Evolutionary conservation across 2,329 filamentous ascomycete species (phyloP).

Genomic region (Cryphonectria parasitica): DNA sequence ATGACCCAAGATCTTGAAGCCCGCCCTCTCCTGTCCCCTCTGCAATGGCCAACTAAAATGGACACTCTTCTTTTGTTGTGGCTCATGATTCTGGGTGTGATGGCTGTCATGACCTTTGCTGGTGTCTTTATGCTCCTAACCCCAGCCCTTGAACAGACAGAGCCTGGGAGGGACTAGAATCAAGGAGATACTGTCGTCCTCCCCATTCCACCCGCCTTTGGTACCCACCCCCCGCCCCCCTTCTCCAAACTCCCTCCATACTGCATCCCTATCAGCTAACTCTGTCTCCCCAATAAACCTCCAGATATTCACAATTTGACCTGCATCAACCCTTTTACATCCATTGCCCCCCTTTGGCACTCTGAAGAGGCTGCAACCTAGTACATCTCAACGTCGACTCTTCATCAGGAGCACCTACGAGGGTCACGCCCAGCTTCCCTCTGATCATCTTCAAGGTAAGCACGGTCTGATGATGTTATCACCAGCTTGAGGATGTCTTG

Average conservation of each 20-base stretch:
- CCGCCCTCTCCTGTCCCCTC: neutral
- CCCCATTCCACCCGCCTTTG: neutral
- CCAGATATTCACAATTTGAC: neutral
- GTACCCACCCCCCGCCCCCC: neutral
- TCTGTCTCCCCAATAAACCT: neutral
- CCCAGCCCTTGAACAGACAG: slow-evolving; percentile 23
- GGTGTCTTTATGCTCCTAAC: slow-evolving; percentile 25
- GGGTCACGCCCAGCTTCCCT: neutral
- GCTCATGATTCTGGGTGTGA: slow-evolving; percentile 26
- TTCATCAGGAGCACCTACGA: neutral
- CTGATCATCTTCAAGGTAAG: neutral
- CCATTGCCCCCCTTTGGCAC: neutral
- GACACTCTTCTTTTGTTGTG: slow-evolving; percentile 28
- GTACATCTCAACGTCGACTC: neutral
- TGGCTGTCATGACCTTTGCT: slow-evolving; percentile 24
- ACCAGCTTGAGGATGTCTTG: neutral
- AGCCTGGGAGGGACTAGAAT: slow-evolving; percentile 14
- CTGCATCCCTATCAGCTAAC: neutral
- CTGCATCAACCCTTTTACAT: neutral
- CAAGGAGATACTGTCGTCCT: neutral
- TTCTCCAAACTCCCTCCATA: neutral
- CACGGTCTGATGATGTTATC: neutral
- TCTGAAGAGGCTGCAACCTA: neutral
- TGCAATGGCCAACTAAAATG: slow-evolving; percentile 26
- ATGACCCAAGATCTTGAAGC: neutral